Percentiles rank a stretch among this genome's conserved stretches.
Evolutionary conservation across 768 basidiomycete species (phyloP).

Genomic region (Leccinum boreale): DNA sequence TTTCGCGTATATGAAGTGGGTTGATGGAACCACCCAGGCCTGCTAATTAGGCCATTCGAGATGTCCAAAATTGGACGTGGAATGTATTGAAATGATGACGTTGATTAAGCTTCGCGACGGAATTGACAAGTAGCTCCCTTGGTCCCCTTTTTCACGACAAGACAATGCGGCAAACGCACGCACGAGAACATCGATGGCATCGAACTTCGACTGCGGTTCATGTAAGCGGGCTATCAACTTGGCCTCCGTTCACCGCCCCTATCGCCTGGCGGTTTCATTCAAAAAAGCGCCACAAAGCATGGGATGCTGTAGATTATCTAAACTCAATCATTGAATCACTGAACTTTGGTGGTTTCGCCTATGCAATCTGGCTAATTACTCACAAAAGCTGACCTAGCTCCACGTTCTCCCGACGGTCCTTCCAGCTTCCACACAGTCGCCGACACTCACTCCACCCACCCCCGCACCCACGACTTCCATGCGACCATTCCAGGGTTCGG

Average conservation of each 20-base stretch:
- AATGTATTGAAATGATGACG: slow-evolving; percentile 13
- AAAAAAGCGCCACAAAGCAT: slow-evolving; percentile 9
- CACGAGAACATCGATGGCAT: slow-evolving; percentile 8
- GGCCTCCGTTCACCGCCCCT: slow-evolving; percentile 5
- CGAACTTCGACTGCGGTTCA: slow-evolving; percentile 18
- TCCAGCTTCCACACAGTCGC: slow-evolving; percentile 80
- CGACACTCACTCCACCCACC: slow-evolving; percentile 81
- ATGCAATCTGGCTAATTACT: slow-evolving; percentile 7
- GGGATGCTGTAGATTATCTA: not conserved
- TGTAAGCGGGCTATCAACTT: slow-evolving; percentile 6
- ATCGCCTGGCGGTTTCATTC: slow-evolving; percentile 4
- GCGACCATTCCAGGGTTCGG: slow-evolving; percentile 41
- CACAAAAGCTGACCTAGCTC: slow-evolving; percentile 24
- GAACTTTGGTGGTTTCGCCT: slow-evolving; percentile 14
- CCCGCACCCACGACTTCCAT: slow-evolving; percentile 80
- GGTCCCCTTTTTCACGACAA: slow-evolving; percentile 8
- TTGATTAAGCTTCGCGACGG: slow-evolving; percentile 16
- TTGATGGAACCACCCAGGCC: not conserved
- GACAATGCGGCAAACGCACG: slow-evolving; percentile 25
- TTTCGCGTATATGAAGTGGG: not conserved
- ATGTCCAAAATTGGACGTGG: slow-evolving; percentile 1
- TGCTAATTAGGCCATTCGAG: not conserved
- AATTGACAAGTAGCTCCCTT: slow-evolving; percentile 10
- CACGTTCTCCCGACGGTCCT: slow-evolving; percentile 49
- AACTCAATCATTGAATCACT: slow-evolving; percentile 8